Conservation (phyloP, 345 rosid genomes). For the Lepidium africanum region DNA sequence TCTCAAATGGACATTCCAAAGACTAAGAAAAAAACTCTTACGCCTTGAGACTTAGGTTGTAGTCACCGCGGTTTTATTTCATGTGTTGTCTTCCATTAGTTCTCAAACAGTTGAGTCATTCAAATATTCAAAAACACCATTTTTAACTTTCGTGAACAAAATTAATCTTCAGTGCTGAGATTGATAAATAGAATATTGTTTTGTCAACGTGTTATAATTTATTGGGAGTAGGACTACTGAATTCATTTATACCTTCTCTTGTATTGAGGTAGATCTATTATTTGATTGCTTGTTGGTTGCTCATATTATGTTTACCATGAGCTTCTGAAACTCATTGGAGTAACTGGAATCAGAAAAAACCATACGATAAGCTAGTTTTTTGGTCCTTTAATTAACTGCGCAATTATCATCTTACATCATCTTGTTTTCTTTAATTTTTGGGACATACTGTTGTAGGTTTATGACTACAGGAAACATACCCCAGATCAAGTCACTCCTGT, state of each 20-base stretch:
- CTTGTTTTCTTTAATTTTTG: neutral
- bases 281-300: slow-evolving; percentile 1
- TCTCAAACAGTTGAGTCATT: neutral
- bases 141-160: neutral
- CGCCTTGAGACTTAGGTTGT: neutral
- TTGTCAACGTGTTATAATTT: neutral
- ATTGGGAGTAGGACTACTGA: neutral
- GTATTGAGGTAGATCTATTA: neutral
- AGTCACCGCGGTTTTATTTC: neutral
- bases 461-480: slow-evolving; percentile 59
- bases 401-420: neutral
- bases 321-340: slow-evolving; percentile 10
- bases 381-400: neutral
- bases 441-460: slow-evolving; percentile 50
- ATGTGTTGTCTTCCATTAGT: slow-evolving; percentile 4
- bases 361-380: neutral
- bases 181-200: neutral
- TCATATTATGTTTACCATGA: neutral
- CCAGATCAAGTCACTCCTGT: slow-evolving; percentile 55
- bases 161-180: neutral
- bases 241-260: neutral
- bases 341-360: neutral
- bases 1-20: neutral
- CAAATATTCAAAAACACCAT: neutral
- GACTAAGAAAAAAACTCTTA: neutral